Conservation (phyloP, 164 flowering plant species). For the Tetracentron sinense region DNA sequence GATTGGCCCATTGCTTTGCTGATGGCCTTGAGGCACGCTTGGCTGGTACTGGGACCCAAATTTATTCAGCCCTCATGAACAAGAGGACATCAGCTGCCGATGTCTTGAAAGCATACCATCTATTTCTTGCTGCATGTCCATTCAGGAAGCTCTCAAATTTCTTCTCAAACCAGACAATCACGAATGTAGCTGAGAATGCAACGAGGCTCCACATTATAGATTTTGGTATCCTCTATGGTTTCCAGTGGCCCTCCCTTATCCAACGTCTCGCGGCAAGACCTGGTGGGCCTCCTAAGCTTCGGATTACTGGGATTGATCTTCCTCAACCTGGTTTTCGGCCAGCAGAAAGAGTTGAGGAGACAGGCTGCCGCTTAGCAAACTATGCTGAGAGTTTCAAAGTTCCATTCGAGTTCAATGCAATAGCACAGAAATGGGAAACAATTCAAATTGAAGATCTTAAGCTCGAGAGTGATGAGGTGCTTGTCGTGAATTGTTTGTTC, state of each 20-base stretch:
- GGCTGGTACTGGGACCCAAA: conserved; percentile 85
- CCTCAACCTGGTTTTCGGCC: conserved; percentile 94
- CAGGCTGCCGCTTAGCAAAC: conserved; percentile 61
- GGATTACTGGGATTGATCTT: conserved; percentile 85
- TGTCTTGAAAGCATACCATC: conserved; percentile 65
- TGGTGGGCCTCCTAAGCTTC: conserved; percentile 75
- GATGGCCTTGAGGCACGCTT: conserved; percentile 85
- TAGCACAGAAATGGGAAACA: conserved; percentile 81
- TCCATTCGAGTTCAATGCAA: conserved; percentile 68
- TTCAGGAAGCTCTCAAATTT: conserved; percentile 69
- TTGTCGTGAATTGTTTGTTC: conserved; percentile 61
- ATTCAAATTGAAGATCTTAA: conserved; percentile 64
- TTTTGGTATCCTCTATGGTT: conserved; percentile 85
- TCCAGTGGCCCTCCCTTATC: conserved; percentile 88
- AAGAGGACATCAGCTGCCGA: conserved; percentile 61
- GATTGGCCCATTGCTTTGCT: conserved; percentile 74
- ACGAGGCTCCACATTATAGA: conserved; percentile 67
- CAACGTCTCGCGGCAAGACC: conserved; percentile 47
- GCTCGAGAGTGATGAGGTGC: conserved; percentile 54
- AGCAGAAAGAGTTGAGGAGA: conserved; percentile 69
- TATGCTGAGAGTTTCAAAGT: conserved; percentile 66
- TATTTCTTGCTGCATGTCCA: conserved; percentile 69
- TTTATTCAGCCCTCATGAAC: conserved; percentile 43
- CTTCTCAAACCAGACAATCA: conserved; percentile 50
- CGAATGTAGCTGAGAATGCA: conserved; percentile 28